Conservation (phyloP, 169 alveolate genomes). For the Eimeria zaria region DNA sequence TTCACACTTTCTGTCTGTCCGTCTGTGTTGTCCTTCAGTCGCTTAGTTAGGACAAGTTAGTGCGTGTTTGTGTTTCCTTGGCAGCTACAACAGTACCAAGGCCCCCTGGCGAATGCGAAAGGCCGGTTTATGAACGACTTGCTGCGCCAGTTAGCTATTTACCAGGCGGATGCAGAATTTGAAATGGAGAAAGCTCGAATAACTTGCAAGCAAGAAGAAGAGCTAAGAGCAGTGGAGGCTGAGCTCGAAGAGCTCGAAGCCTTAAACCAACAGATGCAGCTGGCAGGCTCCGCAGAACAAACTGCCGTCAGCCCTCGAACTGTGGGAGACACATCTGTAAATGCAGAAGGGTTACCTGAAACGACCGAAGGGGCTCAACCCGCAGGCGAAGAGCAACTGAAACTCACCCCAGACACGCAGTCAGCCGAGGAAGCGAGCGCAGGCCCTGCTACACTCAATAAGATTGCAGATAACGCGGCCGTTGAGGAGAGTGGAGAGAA, state of each 20-base stretch:
- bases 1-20: background rate
- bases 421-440: background rate
- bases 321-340: background rate
- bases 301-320: background rate
- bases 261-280: background rate
- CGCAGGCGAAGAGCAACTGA: background rate
- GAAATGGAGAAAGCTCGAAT: background rate
- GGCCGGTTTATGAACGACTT: constrained; percentile 45
- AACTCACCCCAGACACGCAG: background rate
- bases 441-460: background rate
- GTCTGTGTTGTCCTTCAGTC: background rate
- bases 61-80: background rate
- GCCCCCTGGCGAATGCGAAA: constrained; percentile 35
- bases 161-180: constrained; percentile 46
- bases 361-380: constrained; percentile 3
- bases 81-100: constrained; percentile 63
- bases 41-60: background rate
- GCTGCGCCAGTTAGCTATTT: constrained; percentile 31
- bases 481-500: background rate
- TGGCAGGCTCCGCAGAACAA: background rate
- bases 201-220: background rate
- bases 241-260: constrained; percentile 49
- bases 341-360: background rate
- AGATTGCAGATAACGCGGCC: background rate
- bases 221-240: constrained; percentile 29